Evolutionary conservation across 1,139 yeast genomes (phyloP), one percentile per base, ranked within the genome.

Genomic region (Diutina catenulata): DNA sequence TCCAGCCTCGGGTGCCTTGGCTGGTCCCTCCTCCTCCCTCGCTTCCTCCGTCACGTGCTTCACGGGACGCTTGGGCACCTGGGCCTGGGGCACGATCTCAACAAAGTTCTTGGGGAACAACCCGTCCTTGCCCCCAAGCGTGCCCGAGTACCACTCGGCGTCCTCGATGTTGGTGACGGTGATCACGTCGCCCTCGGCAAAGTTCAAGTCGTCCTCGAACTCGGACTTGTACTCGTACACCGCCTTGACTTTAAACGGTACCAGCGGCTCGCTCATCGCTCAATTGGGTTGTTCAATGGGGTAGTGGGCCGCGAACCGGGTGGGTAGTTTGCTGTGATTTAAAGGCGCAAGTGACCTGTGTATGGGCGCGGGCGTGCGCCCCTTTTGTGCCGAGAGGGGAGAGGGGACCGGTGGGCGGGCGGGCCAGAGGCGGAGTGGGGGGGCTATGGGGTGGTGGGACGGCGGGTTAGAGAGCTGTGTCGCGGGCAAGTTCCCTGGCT

Each of bases 31-130:
- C 8, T 4, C 15, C 15, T n/a, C 28, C 15, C 10, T 10, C 8
- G 38, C 23, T 13, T 7, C 5, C 18, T 5, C 6, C 20, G 3
- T 8, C 19, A 7, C 21, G 11, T 35, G 31, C 7, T 14, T 14
- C 14, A 21, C 19, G 5, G 35, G 35, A 11, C 28, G 28, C 39
- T 41, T 14, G 42, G 41, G 23, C 38, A 9, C 41, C 27, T 3
- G 48, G 45, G 18, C 44, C 43, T 8, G 28, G 10, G 16, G 18
- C 28, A 61, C 41, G 10, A 47, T 33, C 43, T 75, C 76, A 4
- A 91, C 97, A 61, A 84, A 91, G 53, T 76, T 79, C 55, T 74
- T 76, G 6, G 98, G 98, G 49, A 91, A 91, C 64, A 88, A 80
- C 7, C 98, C 98, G 27, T 70, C 56, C 40, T 62, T 57, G 9